phyloP scores from a whole-genome alignment of 1,139 yeast genomes.

The Hemisphaericaspora xylanilytica region DNA sequence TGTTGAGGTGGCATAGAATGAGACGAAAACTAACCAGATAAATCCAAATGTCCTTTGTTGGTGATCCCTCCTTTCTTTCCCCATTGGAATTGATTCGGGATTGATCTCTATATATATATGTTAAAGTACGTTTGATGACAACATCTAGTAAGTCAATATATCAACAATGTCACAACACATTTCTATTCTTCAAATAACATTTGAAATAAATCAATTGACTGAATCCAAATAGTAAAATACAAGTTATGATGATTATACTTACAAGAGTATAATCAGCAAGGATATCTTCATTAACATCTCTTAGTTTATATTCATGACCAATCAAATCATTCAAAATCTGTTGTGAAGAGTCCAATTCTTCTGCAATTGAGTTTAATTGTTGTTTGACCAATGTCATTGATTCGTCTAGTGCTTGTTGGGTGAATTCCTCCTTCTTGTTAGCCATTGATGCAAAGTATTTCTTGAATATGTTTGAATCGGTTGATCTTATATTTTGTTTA shows the following conservation, averaged over 20 bases:
- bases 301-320: slow-evolving; percentile 33
- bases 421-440: slow-evolving; percentile 17
- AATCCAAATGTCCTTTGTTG: too few relatives aligned
- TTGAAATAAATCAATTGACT: slow-evolving; percentile 30
- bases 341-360: slow-evolving; percentile 29
- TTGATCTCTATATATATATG: too few relatives aligned
- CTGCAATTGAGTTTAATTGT: slow-evolving; percentile 32
- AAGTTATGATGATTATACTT: slow-evolving; percentile 25
- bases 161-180: slow-evolving; percentile 22
- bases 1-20: too few relatives aligned
- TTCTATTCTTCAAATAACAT: slow-evolving; percentile 27
- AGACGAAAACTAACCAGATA: too few relatives aligned
- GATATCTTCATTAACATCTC: slow-evolving; percentile 43
- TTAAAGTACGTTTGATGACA: too few relatives aligned
- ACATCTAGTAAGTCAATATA: too few relatives aligned
- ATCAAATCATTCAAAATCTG: slow-evolving; percentile 27
- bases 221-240: slow-evolving; percentile 30
- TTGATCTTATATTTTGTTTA: slow-evolving; percentile 29
- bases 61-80: too few relatives aligned
- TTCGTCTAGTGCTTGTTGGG: slow-evolving; percentile 33
- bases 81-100: too few relatives aligned
- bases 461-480: slow-evolving; percentile 38
- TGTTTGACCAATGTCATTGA: slow-evolving; percentile 28
- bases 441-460: slow-evolving; percentile 25
- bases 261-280: slow-evolving; percentile 32